A percentile compares a stretch with the other conserved stretches of the same genome.
These are phyloP conservation scores for Colletotrichum euphorbiae DNA, from an alignment of 2,329 filamentous ascomycete species.

Conservation along the genomic window DNA sequence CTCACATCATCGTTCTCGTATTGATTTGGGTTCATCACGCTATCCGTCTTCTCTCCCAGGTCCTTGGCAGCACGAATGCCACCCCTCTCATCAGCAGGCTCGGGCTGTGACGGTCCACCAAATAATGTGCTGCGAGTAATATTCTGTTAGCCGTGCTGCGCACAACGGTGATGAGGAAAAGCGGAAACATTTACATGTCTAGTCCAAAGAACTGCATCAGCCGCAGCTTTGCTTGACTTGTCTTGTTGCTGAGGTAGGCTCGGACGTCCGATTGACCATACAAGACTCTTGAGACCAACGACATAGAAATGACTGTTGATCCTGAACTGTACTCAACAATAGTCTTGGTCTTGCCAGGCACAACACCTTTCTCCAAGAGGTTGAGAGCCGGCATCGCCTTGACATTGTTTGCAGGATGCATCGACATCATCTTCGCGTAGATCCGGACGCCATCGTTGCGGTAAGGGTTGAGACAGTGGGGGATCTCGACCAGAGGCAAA, in stretches of 20 bases:
- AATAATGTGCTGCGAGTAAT: slow-evolving; percentile 59
- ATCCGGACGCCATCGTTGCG: slow-evolving; percentile 69
- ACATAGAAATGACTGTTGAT: slow-evolving; percentile 71
- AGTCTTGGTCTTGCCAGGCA: slow-evolving; percentile 58
- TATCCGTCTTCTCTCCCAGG: slow-evolving; percentile 55
- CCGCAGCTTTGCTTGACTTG: slow-evolving; percentile 62
- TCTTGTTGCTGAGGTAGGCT: slow-evolving; percentile 71
- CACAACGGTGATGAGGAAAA: too few relatives aligned
- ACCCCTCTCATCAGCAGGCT: slow-evolving; percentile 64
- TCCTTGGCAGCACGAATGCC: slow-evolving; percentile 61
- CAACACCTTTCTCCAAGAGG: slow-evolving; percentile 57
- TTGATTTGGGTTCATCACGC: slow-evolving; percentile 65
- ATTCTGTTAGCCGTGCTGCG: not conserved
- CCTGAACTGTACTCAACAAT: slow-evolving; percentile 72
- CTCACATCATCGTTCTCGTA: slow-evolving; percentile 63
- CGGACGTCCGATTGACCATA: slow-evolving; percentile 63
- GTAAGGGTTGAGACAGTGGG: slow-evolving; percentile 67
- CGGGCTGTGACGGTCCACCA: slow-evolving; percentile 69
- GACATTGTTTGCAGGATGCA: slow-evolving; percentile 73
- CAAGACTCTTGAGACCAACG: slow-evolving; percentile 63
- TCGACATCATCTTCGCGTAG: slow-evolving; percentile 75
- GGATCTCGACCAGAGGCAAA: slow-evolving; percentile 71
- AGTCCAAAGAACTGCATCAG: slow-evolving; percentile 71
- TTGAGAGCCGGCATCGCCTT: slow-evolving; percentile 71
- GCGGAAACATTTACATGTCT: slow-evolving; percentile 53